Evolutionary conservation across 1,284 basidiomycete species (phyloP).

Genomic region (Apiotrichum gamsii): DNA sequence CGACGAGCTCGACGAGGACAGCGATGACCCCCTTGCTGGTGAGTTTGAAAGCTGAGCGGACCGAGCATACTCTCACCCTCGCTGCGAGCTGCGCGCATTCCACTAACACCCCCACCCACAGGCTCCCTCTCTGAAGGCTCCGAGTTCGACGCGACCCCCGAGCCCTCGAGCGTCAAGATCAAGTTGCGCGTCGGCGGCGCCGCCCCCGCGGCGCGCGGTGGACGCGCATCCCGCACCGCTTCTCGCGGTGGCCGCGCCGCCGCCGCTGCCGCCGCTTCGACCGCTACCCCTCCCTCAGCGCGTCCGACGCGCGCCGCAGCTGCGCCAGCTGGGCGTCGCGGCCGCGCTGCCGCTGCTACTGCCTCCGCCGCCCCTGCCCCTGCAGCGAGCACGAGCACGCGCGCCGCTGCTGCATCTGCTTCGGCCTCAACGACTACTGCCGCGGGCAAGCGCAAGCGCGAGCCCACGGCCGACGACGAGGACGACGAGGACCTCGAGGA

Average conservation of each 20-base stretch:
- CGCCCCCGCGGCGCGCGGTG: not conserved
- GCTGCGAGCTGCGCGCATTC: too few species aligned
- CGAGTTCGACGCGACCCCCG: slow-evolving; percentile 1
- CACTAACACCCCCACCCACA: too few species aligned
- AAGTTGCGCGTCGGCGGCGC: slow-evolving; percentile 10
- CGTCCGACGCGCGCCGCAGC: too few species aligned
- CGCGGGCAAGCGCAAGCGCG: slow-evolving; percentile 1
- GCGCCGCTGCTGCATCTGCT: slow-evolving; percentile 1
- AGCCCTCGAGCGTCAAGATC: slow-evolving; percentile 6
- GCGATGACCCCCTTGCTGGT: not conserved
- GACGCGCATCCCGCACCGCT: too few species aligned
- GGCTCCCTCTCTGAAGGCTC: too few species aligned
- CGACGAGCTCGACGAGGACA: slow-evolving; percentile 4
- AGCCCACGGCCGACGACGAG: slow-evolving; percentile 10
- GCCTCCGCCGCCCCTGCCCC: slow-evolving; percentile 1
- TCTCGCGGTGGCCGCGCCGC: too few species aligned
- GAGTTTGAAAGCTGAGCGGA: not conserved
- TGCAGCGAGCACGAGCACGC: not conserved
- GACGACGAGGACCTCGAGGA: slow-evolving; percentile 15
- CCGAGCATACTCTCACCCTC: too few species aligned
- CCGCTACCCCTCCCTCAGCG: not conserved
- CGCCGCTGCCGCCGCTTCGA: too few species aligned
- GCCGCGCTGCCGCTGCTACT: not conserved
- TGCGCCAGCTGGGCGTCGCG: not conserved
- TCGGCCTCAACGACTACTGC: too few species aligned